Conservation (phyloP, 306 rosid genomes). For the Heteromeles arbutifolia region DNA sequence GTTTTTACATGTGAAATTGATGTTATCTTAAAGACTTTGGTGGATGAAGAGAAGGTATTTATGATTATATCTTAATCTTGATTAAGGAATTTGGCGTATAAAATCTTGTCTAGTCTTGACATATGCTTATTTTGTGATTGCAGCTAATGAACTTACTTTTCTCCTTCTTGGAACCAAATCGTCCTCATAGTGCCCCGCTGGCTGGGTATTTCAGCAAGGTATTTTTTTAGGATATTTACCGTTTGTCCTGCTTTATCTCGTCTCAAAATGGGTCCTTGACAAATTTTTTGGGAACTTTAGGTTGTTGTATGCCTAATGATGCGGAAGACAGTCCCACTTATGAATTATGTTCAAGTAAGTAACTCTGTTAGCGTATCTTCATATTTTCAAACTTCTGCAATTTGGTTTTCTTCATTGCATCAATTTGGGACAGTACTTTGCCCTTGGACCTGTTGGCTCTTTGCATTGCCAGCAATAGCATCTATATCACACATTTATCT, state of each 20-base stretch:
- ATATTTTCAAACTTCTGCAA: not conserved
- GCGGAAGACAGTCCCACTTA: slow-evolving; percentile 84
- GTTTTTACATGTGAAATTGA: slow-evolving; percentile 96
- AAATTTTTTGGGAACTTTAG: slow-evolving; percentile 30
- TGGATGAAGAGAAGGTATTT: slow-evolving; percentile 93
- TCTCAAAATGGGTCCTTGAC: not conserved
- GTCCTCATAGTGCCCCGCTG: slow-evolving; percentile 64
- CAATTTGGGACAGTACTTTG: not conserved
- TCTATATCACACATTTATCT: not conserved
- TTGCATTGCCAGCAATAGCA: not conserved
- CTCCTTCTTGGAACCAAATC: slow-evolving; percentile 88
- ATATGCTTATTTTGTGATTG: slow-evolving; percentile 15
- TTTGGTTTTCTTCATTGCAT: not conserved
- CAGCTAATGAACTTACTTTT: slow-evolving; percentile 94
- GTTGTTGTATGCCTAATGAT: slow-evolving; percentile 94
- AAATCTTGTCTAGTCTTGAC: slow-evolving; percentile 10
- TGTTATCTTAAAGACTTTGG: slow-evolving; percentile 93
- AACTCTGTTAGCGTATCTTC: not conserved
- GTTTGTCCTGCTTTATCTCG: not conserved
- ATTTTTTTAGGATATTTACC: not conserved
- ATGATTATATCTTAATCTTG: not conserved
- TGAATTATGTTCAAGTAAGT: slow-evolving; percentile 95
- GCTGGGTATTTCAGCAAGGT: slow-evolving; percentile 99
- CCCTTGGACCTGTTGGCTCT: not conserved
- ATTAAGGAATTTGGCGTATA: slow-evolving; percentile 2